A percentile compares a stretch with the other conserved stretches of the same genome.
Evolutionary conservation across 1,284 basidiomycete species (phyloP).

Genomic region (Cutaneotrichosporon spelunceum): DNA sequence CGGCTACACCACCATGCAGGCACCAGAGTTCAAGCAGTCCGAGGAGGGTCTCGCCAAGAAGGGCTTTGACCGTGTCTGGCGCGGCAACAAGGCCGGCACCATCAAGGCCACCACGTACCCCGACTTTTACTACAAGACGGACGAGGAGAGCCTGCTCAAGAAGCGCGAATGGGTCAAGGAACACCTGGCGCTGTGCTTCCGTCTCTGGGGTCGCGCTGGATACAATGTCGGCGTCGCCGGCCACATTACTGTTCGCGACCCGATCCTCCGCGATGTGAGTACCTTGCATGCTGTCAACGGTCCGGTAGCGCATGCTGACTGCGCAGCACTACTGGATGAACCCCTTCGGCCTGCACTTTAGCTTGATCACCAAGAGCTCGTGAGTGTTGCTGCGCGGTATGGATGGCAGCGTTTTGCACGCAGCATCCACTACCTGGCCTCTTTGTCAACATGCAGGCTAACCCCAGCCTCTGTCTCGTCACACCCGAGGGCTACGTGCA

Average conservation of each 20-base stretch:
- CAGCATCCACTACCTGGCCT: too few relatives aligned
- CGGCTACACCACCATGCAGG: background rate
- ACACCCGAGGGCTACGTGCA: conserved; percentile 43
- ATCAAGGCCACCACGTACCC: conserved; percentile 32
- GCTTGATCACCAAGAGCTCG: conserved; percentile 49
- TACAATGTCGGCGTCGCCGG: conserved; percentile 63
- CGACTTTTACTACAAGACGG: conserved; percentile 30
- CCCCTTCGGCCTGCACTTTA: conserved; percentile 54
- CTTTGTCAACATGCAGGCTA: too few relatives aligned
- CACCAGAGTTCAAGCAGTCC: conserved; percentile 17
- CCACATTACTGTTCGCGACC: conserved; percentile 63
- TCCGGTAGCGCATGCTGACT: background rate
- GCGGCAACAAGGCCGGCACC: conserved; percentile 39
- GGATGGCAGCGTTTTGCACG: conserved; percentile 19
- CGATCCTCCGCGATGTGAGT: conserved; percentile 5
- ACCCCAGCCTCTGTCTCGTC: conserved; percentile 41
- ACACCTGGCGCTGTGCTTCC: conserved; percentile 50
- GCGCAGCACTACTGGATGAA: conserved; percentile 50
- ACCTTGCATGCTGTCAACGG: background rate
- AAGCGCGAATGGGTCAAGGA: conserved; percentile 51
- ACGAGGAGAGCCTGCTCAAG: conserved; percentile 32
- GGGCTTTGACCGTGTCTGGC: conserved; percentile 35
- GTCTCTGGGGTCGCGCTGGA: conserved; percentile 56
- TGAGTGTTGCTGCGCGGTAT: background rate
- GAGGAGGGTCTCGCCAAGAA: conserved; percentile 28